Evolutionary conservation across 352 stramenopile genomes (phyloP), one percentile per base, ranked within the genome.

Genomic region (Phytophthora palmivora): DNA sequence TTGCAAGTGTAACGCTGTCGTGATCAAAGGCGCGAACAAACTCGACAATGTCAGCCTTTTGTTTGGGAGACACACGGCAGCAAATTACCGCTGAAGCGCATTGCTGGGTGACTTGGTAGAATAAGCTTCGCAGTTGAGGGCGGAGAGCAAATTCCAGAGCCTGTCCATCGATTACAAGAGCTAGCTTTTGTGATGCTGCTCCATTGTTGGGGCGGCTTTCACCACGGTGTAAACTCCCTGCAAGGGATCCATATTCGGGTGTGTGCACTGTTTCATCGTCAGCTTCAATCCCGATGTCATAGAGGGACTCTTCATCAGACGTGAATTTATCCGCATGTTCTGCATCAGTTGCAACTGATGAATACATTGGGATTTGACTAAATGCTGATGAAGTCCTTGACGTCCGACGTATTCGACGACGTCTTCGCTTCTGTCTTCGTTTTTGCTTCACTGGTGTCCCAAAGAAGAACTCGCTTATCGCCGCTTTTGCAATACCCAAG

Each of bases 131-230:
- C 21, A 92, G 52, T 50, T 69, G 70, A 33, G 79, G 69, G 14
- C 72, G 65, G 28, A 94, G 56, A 11, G 83, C 83, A 59, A 77
- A 84, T 41, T 92, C 83, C 0, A 99, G 76, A 30, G 94, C 93
- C 60, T 86, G 81, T 15, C 96, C 96, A 74, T 98, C 95, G 39
- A 99, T 97, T 16, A 99, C 88, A 21, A 99, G 78, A 11, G 91
- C 94, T 32, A 78, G 10, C 21, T 56, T 63, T 24, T 61, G 42
- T 14, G 36, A 11, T 14, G 24, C 51, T 49, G 50, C 34, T 16
- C 21, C 44, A 51, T 19, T 49, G 8, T 44, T 39, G 3, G 11
- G 56, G 42, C 43, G 34, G 7, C 36, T n/a, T 42, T 57, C 33
- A n/a, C 38, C 18, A 18, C 37, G 43, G 11, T 58, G 24, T 45